These are phyloP conservation scores for Solanum piurae DNA, from an alignment of 257 asterid species.

Conservation along the genomic window DNA sequence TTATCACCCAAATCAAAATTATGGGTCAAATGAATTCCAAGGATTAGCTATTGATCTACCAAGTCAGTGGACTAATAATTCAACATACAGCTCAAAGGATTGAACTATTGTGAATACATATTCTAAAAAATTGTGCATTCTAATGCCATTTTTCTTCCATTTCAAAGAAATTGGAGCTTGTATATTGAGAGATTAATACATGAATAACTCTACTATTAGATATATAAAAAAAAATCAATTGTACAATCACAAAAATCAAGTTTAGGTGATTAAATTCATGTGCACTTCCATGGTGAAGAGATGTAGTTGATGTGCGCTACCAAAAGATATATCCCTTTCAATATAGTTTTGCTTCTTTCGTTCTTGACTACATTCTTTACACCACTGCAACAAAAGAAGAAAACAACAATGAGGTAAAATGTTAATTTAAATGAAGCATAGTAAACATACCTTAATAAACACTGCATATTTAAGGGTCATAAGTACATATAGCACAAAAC, in stretches of 20 bases:
- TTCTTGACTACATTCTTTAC: neutral
- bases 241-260: neutral
- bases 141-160: neutral
- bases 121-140: too few species aligned
- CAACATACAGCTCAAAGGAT: too few species aligned
- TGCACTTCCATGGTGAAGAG: neutral
- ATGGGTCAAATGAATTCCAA: too few species aligned
- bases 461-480: neutral
- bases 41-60: too few species aligned
- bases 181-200: too few species aligned
- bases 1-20: too few species aligned
- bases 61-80: too few species aligned
- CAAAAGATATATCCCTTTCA: neutral
- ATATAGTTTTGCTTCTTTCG: neutral
- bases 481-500: neutral
- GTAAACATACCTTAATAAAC: neutral
- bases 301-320: neutral
- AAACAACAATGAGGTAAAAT: neutral
- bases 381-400: neutral
- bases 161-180: neutral
- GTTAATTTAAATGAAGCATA: neutral
- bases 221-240: too few species aligned
- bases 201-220: too few species aligned
- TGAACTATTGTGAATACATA: too few species aligned
- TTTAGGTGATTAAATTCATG: too few species aligned